phyloP scores from a whole-genome alignment of 192 early-diverging fungal species.

The Linnemannia schmuckeri region DNA sequence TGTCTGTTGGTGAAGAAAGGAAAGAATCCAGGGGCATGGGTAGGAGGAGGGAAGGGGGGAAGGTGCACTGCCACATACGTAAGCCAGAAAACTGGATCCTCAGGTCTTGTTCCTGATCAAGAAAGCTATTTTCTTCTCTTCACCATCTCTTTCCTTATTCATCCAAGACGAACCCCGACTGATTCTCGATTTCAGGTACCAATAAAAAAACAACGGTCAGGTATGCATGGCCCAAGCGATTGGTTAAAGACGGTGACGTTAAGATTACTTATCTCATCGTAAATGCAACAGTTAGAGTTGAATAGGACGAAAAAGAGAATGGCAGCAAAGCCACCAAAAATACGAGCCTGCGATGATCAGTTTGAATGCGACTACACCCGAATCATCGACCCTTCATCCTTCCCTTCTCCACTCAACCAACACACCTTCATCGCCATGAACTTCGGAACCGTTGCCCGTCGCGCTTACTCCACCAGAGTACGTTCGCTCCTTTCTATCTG shows the following conservation, averaged over 20 bases:
- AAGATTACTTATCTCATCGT: too few relatives aligned
- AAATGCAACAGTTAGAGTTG: too few relatives aligned
- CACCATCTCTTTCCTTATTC: too few relatives aligned
- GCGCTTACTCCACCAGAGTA: constrained; percentile 57
- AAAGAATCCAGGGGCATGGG: not conserved
- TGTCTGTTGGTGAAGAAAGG: not conserved
- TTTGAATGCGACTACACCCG: constrained; percentile 1
- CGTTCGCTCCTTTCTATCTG: not conserved
- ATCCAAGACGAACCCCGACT: too few relatives aligned
- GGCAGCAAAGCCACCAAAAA: not conserved
- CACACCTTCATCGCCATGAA: constrained; percentile 38
- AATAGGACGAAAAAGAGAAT: not conserved
- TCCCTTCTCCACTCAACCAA: constrained; percentile 29
- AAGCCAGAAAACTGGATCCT: not conserved
- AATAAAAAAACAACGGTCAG: too few relatives aligned
- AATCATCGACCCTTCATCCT: constrained; percentile 16
- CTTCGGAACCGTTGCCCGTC: constrained; percentile 55
- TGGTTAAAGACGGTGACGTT: too few relatives aligned
- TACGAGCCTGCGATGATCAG: constrained; percentile 1
- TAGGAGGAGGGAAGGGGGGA: not conserved
- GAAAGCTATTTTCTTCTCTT: too few relatives aligned
- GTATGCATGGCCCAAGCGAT: too few relatives aligned
- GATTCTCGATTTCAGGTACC: too few relatives aligned
- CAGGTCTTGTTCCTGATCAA: too few relatives aligned
- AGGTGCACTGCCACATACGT: not conserved